Evolutionary conservation across 169 alveolate genomes (phyloP), one percentile per base, ranked within the genome.

Genomic region (Plasmodium falciparum): DNA sequence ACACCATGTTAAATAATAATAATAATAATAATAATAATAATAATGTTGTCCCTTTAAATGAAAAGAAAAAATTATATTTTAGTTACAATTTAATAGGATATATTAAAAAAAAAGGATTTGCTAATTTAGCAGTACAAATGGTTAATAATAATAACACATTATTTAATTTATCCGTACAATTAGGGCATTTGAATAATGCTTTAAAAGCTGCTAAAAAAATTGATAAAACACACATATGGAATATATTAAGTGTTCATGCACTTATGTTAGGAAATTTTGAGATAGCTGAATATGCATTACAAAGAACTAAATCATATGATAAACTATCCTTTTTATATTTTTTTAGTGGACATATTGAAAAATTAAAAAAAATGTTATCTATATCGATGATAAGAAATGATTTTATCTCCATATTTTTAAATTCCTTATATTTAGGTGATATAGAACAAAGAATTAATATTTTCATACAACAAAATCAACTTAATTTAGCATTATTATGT

Each of bases 271-370:
- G 99, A 0, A 95, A 96, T 83, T 93, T 93, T 67, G 95, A 95
- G 59, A 95, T 96, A 0, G 97, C 97, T 12, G 99, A 97, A 93
- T 93, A 95, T 71, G 95, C 98, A 58, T 95, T 94, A 69, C 94
- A 96, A 39, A 94, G 95, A 90, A 93, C 93, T 12, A 95, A 97
- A 92, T 93, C 94, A 69, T 96, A 93, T 63, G 97, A 97, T 66
- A 96, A 96, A 88, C 88, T 97, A 47, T 83, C 96, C n/a, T 92
- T 97, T 88, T 93, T 96, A 39, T 97, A 97, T 85, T 72, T 94
- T 11, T 88, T 95, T 9, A 94, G 96, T 45, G 99, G 99, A n/a
- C 92, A 91, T 52, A 83, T 78, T 13, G 93, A 91, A 45, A 92
- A 93, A 39, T 85, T 95, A 50, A 92, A 93, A 89, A 95, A 92